These are phyloP conservation scores for Penicillium argentinense DNA, from an alignment of 495 filamentous ascomycete genomes.

Conservation along the genomic window DNA sequence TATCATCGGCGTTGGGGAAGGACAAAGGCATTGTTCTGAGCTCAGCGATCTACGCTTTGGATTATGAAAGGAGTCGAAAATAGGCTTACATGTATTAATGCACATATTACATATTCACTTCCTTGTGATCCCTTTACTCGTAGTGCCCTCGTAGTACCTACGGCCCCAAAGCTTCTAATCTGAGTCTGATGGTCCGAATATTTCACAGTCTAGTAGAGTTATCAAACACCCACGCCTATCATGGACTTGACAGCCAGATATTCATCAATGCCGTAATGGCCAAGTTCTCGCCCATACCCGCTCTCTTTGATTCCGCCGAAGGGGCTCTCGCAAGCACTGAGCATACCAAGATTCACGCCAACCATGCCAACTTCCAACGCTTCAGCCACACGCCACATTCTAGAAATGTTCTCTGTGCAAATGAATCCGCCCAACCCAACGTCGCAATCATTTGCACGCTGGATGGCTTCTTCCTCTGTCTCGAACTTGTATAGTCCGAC, in stretches of 20 bases:
- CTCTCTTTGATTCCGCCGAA: conserved; percentile 11
- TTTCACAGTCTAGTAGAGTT: no score
- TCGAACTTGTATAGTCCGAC: conserved; percentile 26
- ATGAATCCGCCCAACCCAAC: conserved; percentile 35
- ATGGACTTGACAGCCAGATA: conserved; percentile 3
- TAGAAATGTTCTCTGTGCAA: conserved; percentile 23
- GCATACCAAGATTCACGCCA: conserved; percentile 4
- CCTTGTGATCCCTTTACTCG: no score
- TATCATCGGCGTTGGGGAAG: no score
- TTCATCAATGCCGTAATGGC: conserved; percentile 9
- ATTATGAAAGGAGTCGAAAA: no score
- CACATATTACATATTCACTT: no score
- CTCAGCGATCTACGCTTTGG: no score
- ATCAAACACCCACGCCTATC: no score
- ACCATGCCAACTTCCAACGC: conserved; percentile 18
- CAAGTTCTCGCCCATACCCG: conserved; percentile 8
- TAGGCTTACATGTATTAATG: no score
- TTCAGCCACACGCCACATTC: conserved; percentile 20
- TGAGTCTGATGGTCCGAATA: no score
- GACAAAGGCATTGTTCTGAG: no score
- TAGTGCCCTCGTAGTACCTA: no score
- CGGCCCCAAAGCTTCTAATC: no score
- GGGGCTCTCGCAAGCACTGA: conserved; percentile 5
- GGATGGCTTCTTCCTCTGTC: conserved; percentile 26
- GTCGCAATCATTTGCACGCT: conserved; percentile 24